Percentiles rank a stretch among this genome's conserved stretches.
These are phyloP conservation scores for Saccharomycopsis babjevae DNA, from an alignment of 805 yeast genomes.

Conservation along the genomic window DNA sequence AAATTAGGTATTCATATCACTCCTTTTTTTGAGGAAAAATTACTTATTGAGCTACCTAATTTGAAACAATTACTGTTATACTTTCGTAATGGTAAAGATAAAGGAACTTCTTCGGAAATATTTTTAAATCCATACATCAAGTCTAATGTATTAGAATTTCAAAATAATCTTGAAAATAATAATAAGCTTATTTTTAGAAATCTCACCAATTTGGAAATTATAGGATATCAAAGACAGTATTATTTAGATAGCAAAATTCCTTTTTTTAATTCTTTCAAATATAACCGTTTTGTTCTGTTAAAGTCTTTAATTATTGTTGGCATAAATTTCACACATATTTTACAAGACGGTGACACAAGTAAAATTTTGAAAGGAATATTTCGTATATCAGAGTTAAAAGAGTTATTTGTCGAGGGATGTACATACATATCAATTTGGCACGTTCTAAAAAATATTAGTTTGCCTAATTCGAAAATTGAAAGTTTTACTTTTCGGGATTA, in stretches of 20 bases:
- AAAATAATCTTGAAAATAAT: not conserved
- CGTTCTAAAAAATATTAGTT: not conserved
- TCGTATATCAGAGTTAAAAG: constrained; percentile 5
- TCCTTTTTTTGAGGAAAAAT: constrained; percentile 12
- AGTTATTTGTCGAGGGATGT: constrained; percentile 9
- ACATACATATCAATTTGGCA: not conserved
- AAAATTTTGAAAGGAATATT: constrained; percentile 1
- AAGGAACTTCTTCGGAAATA: not conserved
- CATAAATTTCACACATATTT: constrained; percentile 1
- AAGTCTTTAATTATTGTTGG: constrained; percentile 9
- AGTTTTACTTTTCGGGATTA: not conserved
- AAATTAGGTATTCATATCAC: constrained; percentile 7
- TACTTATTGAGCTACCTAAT: constrained; percentile 5
- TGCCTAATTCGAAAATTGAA: not conserved
- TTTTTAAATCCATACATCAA: not conserved
- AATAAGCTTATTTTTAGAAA: not conserved
- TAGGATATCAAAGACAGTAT: not conserved
- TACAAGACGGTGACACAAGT: not conserved
- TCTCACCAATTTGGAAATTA: constrained; percentile 5
- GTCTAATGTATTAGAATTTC: not conserved
- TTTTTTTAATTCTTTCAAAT: constrained; percentile 4
- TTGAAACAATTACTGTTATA: constrained; percentile 1
- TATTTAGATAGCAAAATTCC: constrained; percentile 9
- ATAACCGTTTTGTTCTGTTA: constrained; percentile 2
- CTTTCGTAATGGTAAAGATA: constrained; percentile 6